A percentile compares a stretch with the other conserved stretches of the same genome.
Conservation (phyloP, 2,329 filamentous ascomycete genomes). For the Aureobasidium mangrovei region DNA sequence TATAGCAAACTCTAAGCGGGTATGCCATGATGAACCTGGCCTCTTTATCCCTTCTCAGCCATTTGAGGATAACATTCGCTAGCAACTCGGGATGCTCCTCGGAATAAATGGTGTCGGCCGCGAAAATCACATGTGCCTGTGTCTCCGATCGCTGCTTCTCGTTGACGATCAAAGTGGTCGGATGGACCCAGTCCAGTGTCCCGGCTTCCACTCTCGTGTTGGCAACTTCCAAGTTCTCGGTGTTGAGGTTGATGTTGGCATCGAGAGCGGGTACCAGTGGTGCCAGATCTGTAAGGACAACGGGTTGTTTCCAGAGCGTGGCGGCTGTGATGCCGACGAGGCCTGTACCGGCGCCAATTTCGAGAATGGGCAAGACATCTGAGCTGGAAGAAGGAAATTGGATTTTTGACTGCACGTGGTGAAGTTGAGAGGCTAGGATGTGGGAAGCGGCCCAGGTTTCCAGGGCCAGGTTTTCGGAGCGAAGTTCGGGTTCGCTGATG, state of each 20-base stretch:
- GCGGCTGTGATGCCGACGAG: slow-evolving; percentile 31
- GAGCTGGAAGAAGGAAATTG: slow-evolving; percentile 14
- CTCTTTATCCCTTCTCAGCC: slow-evolving; percentile 25
- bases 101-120: slow-evolving; percentile 35
- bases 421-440: slow-evolving; percentile 28
- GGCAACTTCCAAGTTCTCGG: slow-evolving; percentile 10
- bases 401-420: slow-evolving; percentile 22
- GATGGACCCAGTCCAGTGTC: slow-evolving; percentile 32
- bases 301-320: slow-evolving; percentile 23
- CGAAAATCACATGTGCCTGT: slow-evolving; percentile 27
- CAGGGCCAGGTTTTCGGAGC: slow-evolving; percentile 30
- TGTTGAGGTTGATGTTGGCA: slow-evolving; percentile 29
- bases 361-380: slow-evolving; percentile 24
- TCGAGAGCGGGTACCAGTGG: slow-evolving; percentile 27
- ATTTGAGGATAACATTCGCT: slow-evolving; percentile 27
- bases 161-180: slow-evolving; percentile 18
- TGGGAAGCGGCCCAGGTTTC: slow-evolving; percentile 33
- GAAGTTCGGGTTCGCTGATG: slow-evolving; percentile 16
- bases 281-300: slow-evolving; percentile 29
- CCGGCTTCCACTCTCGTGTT: slow-evolving; percentile 20
- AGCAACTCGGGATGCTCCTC: slow-evolving; percentile 35
- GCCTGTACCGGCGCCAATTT: slow-evolving; percentile 33
- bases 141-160: slow-evolving; percentile 1
- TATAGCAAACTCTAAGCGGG: slow-evolving; percentile 32
- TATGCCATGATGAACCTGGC: slow-evolving; percentile 33